These are phyloP conservation scores for Gloeopeniophorella convolvens DNA, from an alignment of 768 basidiomycete genomes.

Conservation along the genomic window DNA sequence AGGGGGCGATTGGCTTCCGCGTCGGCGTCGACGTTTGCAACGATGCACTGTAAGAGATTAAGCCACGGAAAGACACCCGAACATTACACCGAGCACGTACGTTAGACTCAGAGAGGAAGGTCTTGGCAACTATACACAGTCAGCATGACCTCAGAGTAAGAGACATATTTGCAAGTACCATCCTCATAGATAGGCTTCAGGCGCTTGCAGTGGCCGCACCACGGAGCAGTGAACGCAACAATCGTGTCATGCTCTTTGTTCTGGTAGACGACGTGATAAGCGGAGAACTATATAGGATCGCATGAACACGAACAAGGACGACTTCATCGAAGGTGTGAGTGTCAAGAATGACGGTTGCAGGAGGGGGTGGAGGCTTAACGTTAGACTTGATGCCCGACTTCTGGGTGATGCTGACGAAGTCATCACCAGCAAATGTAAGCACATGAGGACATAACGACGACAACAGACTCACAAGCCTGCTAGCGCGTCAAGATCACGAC, in stretches of 20 bases:
- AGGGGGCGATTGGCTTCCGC: constrained; percentile 70
- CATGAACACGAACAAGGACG: constrained; percentile 45
- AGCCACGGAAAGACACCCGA: constrained; percentile 1
- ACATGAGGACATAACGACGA: neutral
- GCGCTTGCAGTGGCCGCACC: constrained; percentile 95
- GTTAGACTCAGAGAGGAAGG: constrained; percentile 71
- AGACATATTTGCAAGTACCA: constrained; percentile 32
- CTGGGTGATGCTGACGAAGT: constrained; percentile 51
- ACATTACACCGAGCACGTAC: constrained; percentile 35
- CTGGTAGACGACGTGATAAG: neutral
- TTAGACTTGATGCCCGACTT: constrained; percentile 82
- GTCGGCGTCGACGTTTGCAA: constrained; percentile 91
- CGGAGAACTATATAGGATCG: neutral
- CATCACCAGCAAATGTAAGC: neutral
- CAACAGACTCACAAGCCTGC: constrained; percentile 55
- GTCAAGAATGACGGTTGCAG: constrained; percentile 62
- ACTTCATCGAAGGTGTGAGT: constrained; percentile 68
- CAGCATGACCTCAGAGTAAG: neutral
- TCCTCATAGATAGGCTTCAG: constrained; percentile 85
- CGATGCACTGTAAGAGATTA: constrained; percentile 55
- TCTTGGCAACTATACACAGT: constrained; percentile 52
- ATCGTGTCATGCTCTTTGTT: constrained; percentile 76
- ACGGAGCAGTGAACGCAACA: constrained; percentile 77
- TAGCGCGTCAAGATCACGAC: constrained; percentile 74
- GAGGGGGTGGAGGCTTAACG: constrained; percentile 78